Conservation (phyloP, 2,329 filamentous ascomycete species). For the Zarea fungicola region DNA sequence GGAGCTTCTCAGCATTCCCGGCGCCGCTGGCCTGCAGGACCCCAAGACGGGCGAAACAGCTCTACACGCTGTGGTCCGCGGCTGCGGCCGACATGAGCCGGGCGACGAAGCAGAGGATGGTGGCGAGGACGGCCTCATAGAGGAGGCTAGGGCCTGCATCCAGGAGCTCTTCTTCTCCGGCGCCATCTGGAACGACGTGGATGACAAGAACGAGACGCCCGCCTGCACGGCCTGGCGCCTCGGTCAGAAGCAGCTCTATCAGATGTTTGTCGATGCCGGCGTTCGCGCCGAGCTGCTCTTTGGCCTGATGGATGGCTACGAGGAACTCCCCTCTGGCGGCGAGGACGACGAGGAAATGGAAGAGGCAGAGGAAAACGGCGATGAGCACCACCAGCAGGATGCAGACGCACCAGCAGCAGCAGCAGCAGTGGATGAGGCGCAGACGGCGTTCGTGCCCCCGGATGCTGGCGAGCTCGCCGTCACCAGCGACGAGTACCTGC, state of each 20-base stretch:
- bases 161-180: conserved; percentile 77
- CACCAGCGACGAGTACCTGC: conserved; percentile 63
- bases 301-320: conserved; percentile 75
- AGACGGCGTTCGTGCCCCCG: conserved; percentile 28
- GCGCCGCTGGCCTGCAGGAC: conserved; percentile 71
- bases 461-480: conserved; percentile 41
- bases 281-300: conserved; percentile 86
- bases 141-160: conserved; percentile 62
- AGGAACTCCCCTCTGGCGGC: conserved; percentile 58
- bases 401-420: not conserved
- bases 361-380: conserved; percentile 26
- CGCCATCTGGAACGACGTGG: conserved; percentile 96
- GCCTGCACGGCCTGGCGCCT: conserved; percentile 76
- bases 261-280: conserved; percentile 80
- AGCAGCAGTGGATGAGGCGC: conserved; percentile 18
- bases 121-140: conserved; percentile 40
- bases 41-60: conserved; percentile 80
- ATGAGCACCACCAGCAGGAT: conserved; percentile 10
- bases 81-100: conserved; percentile 46
- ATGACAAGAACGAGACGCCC: conserved; percentile 80
- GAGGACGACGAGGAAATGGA: conserved; percentile 39
- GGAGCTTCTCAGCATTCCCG: conserved; percentile 60
- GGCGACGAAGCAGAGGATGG: conserved; percentile 21
- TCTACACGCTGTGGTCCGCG: conserved; percentile 84
- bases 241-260: conserved; percentile 67